phyloP scores from a whole-genome alignment of 805 yeast genomes.

The Zygosaccharomyces lentus region DNA sequence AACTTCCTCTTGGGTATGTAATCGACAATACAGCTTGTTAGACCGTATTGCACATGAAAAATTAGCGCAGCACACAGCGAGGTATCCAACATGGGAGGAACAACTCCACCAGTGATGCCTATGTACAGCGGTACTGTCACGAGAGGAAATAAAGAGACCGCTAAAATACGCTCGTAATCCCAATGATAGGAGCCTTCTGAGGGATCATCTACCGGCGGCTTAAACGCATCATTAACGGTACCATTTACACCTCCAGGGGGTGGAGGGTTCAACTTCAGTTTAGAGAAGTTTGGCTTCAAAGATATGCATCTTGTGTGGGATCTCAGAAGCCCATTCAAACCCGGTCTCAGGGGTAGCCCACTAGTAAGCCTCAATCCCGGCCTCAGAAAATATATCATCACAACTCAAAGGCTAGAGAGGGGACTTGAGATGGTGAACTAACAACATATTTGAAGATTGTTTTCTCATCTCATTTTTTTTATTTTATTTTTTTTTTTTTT shows the following conservation, averaged over 20 bases:
- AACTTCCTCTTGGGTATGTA: conserved; percentile 73
- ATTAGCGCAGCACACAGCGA: conserved; percentile 51
- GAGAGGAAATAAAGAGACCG: conserved; percentile 61
- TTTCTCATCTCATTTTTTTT: not conserved
- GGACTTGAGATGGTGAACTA: not conserved
- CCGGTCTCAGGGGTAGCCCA: not conserved
- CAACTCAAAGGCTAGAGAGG: not conserved
- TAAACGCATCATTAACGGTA: conserved; percentile 66
- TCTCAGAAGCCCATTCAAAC: not conserved
- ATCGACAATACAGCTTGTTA: conserved; percentile 73
- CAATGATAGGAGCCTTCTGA: conserved; percentile 70
- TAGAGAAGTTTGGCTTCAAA: conserved; percentile 28
- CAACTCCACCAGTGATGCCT: conserved; percentile 43
- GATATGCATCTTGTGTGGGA: conserved; percentile 16
- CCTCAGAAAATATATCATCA: not conserved
- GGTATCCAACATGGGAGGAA: conserved; percentile 55
- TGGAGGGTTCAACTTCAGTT: conserved; percentile 50
- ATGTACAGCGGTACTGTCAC: conserved; percentile 47
- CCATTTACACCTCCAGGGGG: conserved; percentile 75
- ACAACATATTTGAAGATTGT: not conserved
- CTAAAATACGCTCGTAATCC: conserved; percentile 62
- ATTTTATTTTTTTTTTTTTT: too few relatives aligned
- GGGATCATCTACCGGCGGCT: conserved; percentile 52
- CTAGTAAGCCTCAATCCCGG: conserved; percentile 1
- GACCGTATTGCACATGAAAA: conserved; percentile 66